A percentile compares a stretch with the other conserved stretches of the same genome.
Conservation (phyloP, 2,329 filamentous ascomycete species). For the Epicoccum nigrum region DNA sequence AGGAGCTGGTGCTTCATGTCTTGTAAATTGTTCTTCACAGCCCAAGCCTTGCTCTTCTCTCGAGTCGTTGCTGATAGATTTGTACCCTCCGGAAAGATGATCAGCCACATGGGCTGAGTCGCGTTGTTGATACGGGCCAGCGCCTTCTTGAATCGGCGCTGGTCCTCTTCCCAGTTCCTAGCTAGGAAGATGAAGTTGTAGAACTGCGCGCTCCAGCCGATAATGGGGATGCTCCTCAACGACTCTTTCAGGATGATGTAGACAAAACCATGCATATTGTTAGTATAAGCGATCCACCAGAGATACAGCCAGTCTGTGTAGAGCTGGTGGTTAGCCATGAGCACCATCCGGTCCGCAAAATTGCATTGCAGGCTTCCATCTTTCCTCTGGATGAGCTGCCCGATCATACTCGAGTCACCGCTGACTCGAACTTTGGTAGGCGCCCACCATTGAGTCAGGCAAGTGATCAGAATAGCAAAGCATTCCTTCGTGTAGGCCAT, state of each 20-base stretch:
- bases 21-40: conserved; percentile 73
- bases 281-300: conserved; percentile 92
- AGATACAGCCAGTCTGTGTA: conserved; percentile 93
- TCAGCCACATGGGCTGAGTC: conserved; percentile 84
- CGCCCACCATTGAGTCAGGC: conserved; percentile 86
- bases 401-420: conserved; percentile 78
- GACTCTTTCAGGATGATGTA: conserved; percentile 93
- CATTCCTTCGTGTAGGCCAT: conserved; percentile 87
- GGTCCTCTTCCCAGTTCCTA: conserved; percentile 84
- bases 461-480: conserved; percentile 78
- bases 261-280: conserved; percentile 80
- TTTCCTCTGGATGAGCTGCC: conserved; percentile 71
- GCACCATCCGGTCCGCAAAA: conserved; percentile 80
- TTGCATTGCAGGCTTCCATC: conserved; percentile 78
- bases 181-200: conserved; percentile 91
- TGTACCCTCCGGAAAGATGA: conserved; percentile 87
- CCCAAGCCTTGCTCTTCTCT: conserved; percentile 74
- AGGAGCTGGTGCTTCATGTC: conserved; percentile 77
- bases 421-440: conserved; percentile 82
- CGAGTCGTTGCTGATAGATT: conserved; percentile 76
- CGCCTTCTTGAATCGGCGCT: conserved; percentile 74
- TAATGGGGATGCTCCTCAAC: conserved; percentile 77
- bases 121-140: conserved; percentile 72
- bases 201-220: conserved; percentile 83
- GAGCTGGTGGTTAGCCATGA: conserved; percentile 87